Evolutionary conservation across 768 basidiomycete species (phyloP), one percentile per base, ranked within the genome.

Genomic region (Boletus subcaerulescens): DNA sequence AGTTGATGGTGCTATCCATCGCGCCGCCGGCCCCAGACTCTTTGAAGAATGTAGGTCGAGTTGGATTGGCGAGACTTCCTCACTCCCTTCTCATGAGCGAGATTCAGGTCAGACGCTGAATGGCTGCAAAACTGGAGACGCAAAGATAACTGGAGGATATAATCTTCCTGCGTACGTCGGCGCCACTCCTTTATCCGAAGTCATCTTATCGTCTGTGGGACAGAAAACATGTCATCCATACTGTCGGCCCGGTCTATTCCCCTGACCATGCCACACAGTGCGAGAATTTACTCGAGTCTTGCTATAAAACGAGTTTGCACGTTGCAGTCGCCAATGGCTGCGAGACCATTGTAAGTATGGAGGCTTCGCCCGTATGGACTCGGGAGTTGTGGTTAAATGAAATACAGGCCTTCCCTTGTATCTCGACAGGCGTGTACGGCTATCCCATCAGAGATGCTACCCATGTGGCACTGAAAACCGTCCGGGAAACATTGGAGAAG

Each of bases 1-100:
- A 89, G 91, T 93, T 41, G 90, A 93, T 64, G 90, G 90, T 4
- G 89, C 88, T 2, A 92, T 93, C 43, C 91, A 93, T 67, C 66
- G 67, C 22, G 89, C 87, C 12, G 91, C 91, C 24, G 91, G 91
- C 12, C 77, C 70, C 5, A 73, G 77, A 47, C 77, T 91, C 5
- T 57, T 83, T 0, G 76, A 80, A 56, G 91, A 92, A 81, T 92
- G 91, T 87, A 61, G 53, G 80, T 69, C 29, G 46, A 5, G 48
- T 35, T 29, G 29, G 3, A 29, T 29, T 29, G 32, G 6, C 20
- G 24, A 45, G 35, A 44, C 29, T 29, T 29, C 29, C 3, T 29
- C 29, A 29, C 1, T 29, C 8, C 46, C 29, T 44, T 54, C 39
- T 57, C 14, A 53, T 41, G 35, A 24, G 40, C 45, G 22, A 85